Conservation (phyloP, 1,284 basidiomycete genomes). For the Cerrena zonata region DNA sequence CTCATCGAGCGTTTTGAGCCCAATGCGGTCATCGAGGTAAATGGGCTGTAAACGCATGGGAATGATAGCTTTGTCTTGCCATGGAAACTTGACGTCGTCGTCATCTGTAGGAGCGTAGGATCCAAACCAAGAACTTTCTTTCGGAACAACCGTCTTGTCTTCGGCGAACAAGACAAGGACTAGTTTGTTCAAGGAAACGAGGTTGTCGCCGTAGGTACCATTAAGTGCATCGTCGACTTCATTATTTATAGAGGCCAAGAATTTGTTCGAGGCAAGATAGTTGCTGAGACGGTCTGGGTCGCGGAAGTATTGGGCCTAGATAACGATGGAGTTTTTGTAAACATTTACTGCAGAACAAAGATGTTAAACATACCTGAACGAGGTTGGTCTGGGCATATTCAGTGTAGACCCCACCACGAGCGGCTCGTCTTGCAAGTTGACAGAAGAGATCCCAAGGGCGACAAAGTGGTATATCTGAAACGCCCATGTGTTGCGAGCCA, state of each 20-base stretch:
- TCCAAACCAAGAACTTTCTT: constrained; percentile 82
- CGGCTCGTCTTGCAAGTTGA: constrained; percentile 67
- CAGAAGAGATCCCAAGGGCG: constrained; percentile 70
- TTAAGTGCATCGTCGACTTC: constrained; percentile 53
- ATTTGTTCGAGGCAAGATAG: constrained; percentile 69
- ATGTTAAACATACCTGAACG: constrained; percentile 55
- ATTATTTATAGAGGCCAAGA: constrained; percentile 74
- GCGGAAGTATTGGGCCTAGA: constrained; percentile 87
- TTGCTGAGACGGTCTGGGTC: constrained; percentile 71
- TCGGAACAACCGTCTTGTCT: constrained; percentile 76
- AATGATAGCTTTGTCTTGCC: constrained; percentile 45
- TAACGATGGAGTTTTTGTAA: not conserved
- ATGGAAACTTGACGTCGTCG: constrained; percentile 15
- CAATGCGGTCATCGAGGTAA: constrained; percentile 86
- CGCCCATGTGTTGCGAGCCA: constrained; percentile 80
- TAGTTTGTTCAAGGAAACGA: constrained; percentile 54
- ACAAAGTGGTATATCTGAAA: constrained; percentile 77
- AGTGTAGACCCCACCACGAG: constrained; percentile 73
- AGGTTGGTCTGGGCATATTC: constrained; percentile 79
- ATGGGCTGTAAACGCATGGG: constrained; percentile 73
- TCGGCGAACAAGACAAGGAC: constrained; percentile 64
- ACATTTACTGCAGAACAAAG: not conserved
- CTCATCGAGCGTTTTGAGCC: constrained; percentile 72
- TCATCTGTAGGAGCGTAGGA: constrained; percentile 47
- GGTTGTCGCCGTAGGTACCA: constrained; percentile 52